Conservation (phyloP, 495 filamentous ascomycete species). For the Penicillium chermesinum region DNA sequence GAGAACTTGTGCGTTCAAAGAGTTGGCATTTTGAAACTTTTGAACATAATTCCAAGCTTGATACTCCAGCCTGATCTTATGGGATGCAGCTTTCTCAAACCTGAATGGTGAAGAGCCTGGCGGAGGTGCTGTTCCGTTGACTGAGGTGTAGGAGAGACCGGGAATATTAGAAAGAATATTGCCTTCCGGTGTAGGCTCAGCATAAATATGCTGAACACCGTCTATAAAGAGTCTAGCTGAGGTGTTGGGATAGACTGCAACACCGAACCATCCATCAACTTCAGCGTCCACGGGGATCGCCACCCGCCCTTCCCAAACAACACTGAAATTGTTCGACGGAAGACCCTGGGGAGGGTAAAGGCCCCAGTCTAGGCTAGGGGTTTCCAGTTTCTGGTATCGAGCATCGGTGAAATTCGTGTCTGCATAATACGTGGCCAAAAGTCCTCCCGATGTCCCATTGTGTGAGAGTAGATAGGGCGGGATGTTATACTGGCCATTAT, state of each 20-base stretch:
- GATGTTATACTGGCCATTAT: slow-evolving; percentile 38
- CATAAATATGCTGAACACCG: slow-evolving; percentile 11
- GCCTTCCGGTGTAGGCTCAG: slow-evolving; percentile 6
- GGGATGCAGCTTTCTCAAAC: slow-evolving; percentile 25
- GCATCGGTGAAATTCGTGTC: slow-evolving; percentile 31
- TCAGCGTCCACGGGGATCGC: slow-evolving; percentile 30
- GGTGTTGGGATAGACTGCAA: slow-evolving; percentile 33
- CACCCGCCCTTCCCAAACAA: slow-evolving; percentile 35
- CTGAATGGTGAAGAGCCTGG: slow-evolving; percentile 30
- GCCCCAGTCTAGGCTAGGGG: slow-evolving; percentile 37
- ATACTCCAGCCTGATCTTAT: slow-evolving; percentile 39
- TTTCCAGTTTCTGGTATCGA: slow-evolving; percentile 22
- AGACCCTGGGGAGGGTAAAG: slow-evolving; percentile 36
- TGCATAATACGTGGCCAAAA: slow-evolving; percentile 38
- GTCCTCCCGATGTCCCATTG: slow-evolving; percentile 27
- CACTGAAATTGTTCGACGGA: slow-evolving; percentile 41
- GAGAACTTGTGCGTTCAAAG: slow-evolving; percentile 38
- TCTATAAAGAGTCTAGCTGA: slow-evolving; percentile 35
- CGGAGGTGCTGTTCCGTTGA: slow-evolving; percentile 28
- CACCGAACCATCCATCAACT: slow-evolving; percentile 25
- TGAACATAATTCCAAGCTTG: slow-evolving; percentile 42
- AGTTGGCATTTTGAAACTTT: slow-evolving; percentile 34
- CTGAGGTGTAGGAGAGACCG: slow-evolving; percentile 27
- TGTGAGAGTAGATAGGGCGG: slow-evolving; percentile 34
- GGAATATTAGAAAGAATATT: slow-evolving; percentile 20